phyloP scores from a whole-genome alignment of 73 alveolate genomes.

The Paramecium tetraurelia region DNA sequence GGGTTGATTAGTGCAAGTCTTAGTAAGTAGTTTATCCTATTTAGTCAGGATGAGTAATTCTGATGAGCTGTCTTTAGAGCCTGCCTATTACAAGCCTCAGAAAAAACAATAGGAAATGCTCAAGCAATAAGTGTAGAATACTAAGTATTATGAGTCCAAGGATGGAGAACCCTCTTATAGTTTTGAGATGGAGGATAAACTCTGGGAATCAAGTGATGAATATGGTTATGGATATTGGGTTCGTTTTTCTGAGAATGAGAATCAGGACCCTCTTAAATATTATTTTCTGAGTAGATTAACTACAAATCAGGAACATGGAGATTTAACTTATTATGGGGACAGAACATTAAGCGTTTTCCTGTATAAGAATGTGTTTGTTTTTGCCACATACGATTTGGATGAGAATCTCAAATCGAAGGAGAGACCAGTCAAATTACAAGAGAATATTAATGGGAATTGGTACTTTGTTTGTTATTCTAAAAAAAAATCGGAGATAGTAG shows the following conservation, averaged over 20 bases:
- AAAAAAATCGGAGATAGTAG: neutral
- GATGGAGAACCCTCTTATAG: neutral
- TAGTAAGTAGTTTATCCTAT: neutral
- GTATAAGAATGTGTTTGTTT: neutral
- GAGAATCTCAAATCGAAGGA: neutral
- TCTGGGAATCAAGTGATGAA: conserved; percentile 7
- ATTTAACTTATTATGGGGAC: conserved; percentile 22
- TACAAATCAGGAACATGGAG: neutral
- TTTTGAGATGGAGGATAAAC: conserved; percentile 17
- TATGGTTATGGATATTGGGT: conserved; percentile 41
- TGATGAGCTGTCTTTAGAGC: neutral
- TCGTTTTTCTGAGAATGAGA: neutral
- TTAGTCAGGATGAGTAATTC: neutral
- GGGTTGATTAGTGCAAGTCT: neutral
- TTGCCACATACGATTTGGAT: conserved; percentile 27
- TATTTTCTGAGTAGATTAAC: neutral
- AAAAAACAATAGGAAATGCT: neutral
- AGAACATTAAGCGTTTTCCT: conserved; percentile 8
- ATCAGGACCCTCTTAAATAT: neutral
- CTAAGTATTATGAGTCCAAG: conserved; percentile 15
- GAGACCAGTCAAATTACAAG: neutral
- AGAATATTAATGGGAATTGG: neutral
- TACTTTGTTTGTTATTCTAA: neutral
- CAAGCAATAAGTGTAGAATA: neutral
- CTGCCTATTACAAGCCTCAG: neutral